Evolutionary conservation across 2,329 filamentous ascomycete genomes (phyloP).

Genomic region (Fusarium falciforme): DNA sequence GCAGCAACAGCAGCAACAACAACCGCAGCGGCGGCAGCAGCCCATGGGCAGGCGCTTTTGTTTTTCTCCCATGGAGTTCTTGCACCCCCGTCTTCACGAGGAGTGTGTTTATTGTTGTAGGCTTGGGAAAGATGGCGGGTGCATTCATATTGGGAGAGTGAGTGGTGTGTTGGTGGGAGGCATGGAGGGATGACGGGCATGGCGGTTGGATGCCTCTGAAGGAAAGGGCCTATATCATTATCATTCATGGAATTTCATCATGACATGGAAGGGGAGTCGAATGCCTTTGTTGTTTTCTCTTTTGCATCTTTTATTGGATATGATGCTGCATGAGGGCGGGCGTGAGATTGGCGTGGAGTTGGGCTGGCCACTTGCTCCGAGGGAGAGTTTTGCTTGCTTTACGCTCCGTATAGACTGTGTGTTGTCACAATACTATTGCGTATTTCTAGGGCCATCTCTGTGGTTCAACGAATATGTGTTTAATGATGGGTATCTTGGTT

Average conservation of each 20-base stretch:
- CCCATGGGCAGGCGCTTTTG: constrained; percentile 33
- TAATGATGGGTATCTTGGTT: constrained; percentile 23
- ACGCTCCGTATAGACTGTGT: background rate
- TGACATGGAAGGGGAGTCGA: constrained; percentile 1
- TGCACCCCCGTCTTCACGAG: constrained; percentile 2
- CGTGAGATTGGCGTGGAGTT: background rate
- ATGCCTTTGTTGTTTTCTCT: background rate
- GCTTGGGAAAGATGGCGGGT: constrained; percentile 6
- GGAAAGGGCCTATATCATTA: constrained; percentile 17
- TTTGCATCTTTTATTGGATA: constrained; percentile 1
- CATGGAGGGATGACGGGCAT: constrained; percentile 13
- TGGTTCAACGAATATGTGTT: background rate
- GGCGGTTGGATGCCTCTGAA: background rate
- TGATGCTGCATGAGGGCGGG: background rate
- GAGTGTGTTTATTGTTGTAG: constrained; percentile 16
- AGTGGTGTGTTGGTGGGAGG: constrained; percentile 12
- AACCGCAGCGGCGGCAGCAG: constrained; percentile 3
- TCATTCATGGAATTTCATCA: constrained; percentile 5
- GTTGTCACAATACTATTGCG: background rate
- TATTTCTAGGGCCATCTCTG: background rate
- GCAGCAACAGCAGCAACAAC: background rate
- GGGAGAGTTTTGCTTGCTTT: background rate
- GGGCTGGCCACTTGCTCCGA: background rate
- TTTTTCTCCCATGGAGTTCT: constrained; percentile 20
- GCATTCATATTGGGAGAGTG: constrained; percentile 10